phyloP scores from a whole-genome alignment of 2,329 filamentous ascomycete genomes.

The Phyllachora maydis region DNA sequence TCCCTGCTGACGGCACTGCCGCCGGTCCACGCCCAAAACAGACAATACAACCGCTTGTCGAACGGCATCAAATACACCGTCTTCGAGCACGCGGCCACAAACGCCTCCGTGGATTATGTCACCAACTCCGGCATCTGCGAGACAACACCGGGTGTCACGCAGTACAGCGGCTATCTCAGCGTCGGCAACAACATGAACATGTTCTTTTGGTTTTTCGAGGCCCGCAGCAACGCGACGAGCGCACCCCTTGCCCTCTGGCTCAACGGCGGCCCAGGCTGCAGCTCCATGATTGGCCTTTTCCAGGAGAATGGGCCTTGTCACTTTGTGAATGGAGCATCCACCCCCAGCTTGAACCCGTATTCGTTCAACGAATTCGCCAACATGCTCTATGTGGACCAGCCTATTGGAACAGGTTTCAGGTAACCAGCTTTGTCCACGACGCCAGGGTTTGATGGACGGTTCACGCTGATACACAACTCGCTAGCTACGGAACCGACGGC shows the following conservation, averaged over 20 bases:
- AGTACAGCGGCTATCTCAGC: conserved; percentile 27
- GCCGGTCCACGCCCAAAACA: too few species aligned
- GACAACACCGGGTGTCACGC: conserved; percentile 25
- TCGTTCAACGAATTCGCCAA: conserved; percentile 20
- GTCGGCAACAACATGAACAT: conserved; percentile 22
- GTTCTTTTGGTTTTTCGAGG: conserved; percentile 50
- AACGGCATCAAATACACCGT: conserved; percentile 15
- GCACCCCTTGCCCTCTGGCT: conserved; percentile 43
- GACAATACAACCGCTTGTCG: too few species aligned
- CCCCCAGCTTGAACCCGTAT: conserved; percentile 20
- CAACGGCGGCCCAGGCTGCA: conserved; percentile 37
- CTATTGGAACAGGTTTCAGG: conserved; percentile 13
- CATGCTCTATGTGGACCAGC: conserved; percentile 18
- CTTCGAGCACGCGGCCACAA: conserved; percentile 24
- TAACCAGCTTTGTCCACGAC: not conserved
- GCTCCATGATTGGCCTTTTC: conserved; percentile 45
- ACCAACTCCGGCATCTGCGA: conserved; percentile 29
- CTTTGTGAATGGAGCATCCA: conserved; percentile 13
- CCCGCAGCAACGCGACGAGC: conserved; percentile 21
- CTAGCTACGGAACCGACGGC: conserved; percentile 12
- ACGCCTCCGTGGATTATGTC: conserved; percentile 21
- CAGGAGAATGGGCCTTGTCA: conserved; percentile 60
- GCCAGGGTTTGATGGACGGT: not conserved
- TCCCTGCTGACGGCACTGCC: too few species aligned
- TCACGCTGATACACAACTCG: not conserved